Percentiles rank a stretch among this genome's conserved stretches.
phyloP scores from a whole-genome alignment of 2,329 filamentous ascomycete species.

The Pseudogymnoascus sp. region DNA sequence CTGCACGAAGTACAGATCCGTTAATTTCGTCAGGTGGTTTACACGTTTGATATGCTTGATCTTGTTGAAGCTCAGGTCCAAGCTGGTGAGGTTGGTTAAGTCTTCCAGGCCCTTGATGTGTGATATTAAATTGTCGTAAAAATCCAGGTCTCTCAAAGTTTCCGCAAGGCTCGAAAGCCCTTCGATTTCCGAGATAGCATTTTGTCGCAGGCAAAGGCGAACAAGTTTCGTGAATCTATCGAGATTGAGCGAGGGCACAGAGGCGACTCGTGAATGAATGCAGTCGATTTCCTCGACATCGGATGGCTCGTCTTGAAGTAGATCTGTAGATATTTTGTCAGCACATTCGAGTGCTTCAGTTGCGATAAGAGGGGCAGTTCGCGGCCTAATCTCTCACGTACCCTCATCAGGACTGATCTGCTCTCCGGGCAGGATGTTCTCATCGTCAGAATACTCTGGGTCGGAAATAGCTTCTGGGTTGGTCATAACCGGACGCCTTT shows the following conservation, averaged over 20 bases:
- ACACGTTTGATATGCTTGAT: constrained; percentile 96
- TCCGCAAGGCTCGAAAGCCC: constrained; percentile 58
- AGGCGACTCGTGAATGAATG: constrained; percentile 76
- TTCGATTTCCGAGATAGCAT: constrained; percentile 73
- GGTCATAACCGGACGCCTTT: constrained; percentile 57
- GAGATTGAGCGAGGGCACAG: constrained; percentile 69
- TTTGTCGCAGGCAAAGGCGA: constrained; percentile 86
- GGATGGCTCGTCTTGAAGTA: constrained; percentile 51
- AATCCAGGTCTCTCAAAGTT: constrained; percentile 74
- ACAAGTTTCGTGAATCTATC: constrained; percentile 71
- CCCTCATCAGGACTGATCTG: constrained; percentile 77
- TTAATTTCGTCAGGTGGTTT: constrained; percentile 65
- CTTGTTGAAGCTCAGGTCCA: constrained; percentile 98
- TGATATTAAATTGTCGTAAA: constrained; percentile 92
- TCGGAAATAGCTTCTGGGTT: constrained; percentile 81
- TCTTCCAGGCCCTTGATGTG: constrained; percentile 78
- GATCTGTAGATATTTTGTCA: constrained; percentile 36
- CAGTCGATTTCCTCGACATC: constrained; percentile 74
- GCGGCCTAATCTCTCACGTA: constrained; percentile 27
- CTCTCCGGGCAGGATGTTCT: constrained; percentile 61
- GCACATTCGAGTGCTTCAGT: not conserved
- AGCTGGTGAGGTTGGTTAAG: constrained; percentile 63
- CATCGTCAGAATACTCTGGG: constrained; percentile 73
- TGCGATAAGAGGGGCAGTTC: not conserved
- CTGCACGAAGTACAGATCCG: constrained; percentile 84